Evolutionary conservation across 495 filamentous ascomycete species (phyloP), one percentile per base, ranked within the genome.

Genomic region (Neurospora sp.): DNA sequence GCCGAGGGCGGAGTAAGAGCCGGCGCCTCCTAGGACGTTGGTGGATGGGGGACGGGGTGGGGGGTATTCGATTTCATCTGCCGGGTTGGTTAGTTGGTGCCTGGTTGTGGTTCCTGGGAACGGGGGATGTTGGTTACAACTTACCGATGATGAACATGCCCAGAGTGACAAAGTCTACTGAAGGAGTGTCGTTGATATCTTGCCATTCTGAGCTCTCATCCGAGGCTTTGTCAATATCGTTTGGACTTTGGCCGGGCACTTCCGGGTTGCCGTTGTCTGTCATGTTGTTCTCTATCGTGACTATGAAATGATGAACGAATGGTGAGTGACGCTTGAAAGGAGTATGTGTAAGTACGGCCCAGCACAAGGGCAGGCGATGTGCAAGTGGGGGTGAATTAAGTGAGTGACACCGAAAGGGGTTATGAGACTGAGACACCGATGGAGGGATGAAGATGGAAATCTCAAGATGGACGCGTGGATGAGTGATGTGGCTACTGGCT

Each of bases 81-180:
- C 16, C 76, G 35, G 69, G 72, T 37, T 42, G 74, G 69, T 78
- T 72, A 75, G 79, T 73, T 71, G 69, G 69, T 66, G 54, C 27
- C 27, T 37, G 54, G 6, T 20, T 16, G 20, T 35, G 46, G 71
- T 41, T 70, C 31, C 4, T 73, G 54, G 23, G 70, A 31, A 70
- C 16, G 66, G 38, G 31, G 20, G 6, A 35, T 35, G 31, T 66
- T 35, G 35, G 66, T 70, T 20, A 70, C 70, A 20, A 76, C 80
- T 72, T 88, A 96, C 94, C 94, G 72, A 98, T 92, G 69, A 97
- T 97, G 77, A 97, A 94, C 95, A 98, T 97, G 78, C 93, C 95
- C 78, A 98, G 79, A 1, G 94, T 97, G 76, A 91, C 92, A 78
- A 97, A 94, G 73, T 94, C 92, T 69, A 94, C 88, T 75, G 27